A percentile compares a stretch with the other conserved stretches of the same genome.
phyloP scores from a whole-genome alignment of 176 grass and related monocot genomes.

The Pontederia paniculata region DNA sequence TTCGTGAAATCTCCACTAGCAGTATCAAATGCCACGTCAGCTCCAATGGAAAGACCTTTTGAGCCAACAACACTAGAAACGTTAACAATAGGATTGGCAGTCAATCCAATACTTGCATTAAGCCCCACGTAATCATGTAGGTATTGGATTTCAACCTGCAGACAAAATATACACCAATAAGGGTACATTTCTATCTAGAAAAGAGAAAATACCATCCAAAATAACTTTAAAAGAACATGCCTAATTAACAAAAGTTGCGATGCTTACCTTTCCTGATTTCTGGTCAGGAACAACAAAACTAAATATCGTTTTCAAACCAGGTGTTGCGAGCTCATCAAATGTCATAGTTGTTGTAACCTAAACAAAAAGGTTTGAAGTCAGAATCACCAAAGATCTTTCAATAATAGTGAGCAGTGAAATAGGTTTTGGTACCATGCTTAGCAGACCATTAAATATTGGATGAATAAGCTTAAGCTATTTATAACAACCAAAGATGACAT shows the following conservation, averaged over 20 bases:
- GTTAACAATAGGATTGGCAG: constrained; percentile 71
- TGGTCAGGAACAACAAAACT: constrained; percentile 87
- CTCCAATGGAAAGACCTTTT: constrained; percentile 54
- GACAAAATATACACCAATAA: too few species aligned
- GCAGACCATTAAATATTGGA: too few species aligned
- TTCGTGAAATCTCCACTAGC: constrained; percentile 71
- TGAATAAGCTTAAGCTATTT: too few species aligned
- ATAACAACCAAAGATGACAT: neutral
- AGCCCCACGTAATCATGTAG: constrained; percentile 79
- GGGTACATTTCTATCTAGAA: too few species aligned
- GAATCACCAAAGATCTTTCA: neutral
- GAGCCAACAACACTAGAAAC: constrained; percentile 56
- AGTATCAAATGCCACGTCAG: constrained; percentile 79
- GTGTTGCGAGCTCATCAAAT: constrained; percentile 46
- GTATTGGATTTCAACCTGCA: constrained; percentile 85
- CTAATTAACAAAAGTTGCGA: neutral
- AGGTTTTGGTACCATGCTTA: too few species aligned
- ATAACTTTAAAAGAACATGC: neutral
- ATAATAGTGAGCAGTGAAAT: too few species aligned
- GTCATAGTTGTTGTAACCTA: constrained; percentile 61
- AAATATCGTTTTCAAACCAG: constrained; percentile 84
- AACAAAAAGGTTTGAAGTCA: neutral
- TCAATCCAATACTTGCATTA: constrained; percentile 81
- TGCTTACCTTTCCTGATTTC: constrained; percentile 89
- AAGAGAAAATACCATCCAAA: neutral